Evolutionary conservation across 2,329 filamentous ascomycete genomes (phyloP).

Genomic region (Microsporum audouinii): DNA sequence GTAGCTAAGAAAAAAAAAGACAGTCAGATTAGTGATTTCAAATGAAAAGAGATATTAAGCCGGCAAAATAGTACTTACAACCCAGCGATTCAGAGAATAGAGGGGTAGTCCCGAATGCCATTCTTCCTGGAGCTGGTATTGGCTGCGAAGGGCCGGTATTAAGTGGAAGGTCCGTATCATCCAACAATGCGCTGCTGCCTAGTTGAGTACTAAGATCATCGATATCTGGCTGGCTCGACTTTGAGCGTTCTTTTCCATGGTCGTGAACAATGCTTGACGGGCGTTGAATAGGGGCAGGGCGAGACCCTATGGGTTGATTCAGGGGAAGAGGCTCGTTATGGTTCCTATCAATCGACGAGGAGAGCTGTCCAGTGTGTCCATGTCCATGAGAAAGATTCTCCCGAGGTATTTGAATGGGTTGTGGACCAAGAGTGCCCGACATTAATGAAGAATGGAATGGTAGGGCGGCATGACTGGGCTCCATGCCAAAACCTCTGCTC

Average conservation of each 20-base stretch:
- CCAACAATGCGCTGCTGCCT: slow-evolving; percentile 78
- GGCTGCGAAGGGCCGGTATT: slow-evolving; percentile 35
- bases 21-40: slow-evolving; percentile 16
- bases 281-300: slow-evolving; percentile 77
- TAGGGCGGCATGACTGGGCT: slow-evolving; percentile 32
- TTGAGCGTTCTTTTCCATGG: slow-evolving; percentile 31
- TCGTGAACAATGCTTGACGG: slow-evolving; percentile 59
- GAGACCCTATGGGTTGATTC: slow-evolving; percentile 58
- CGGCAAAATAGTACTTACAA: slow-evolving; percentile 22
- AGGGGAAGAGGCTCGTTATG: slow-evolving; percentile 49
- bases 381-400: slow-evolving; percentile 37
- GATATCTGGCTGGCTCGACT: slow-evolving; percentile 43
- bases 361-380: slow-evolving; percentile 62
- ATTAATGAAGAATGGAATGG: slow-evolving; percentile 35
- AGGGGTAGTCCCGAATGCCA: slow-evolving; percentile 32
- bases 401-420: slow-evolving; percentile 18
- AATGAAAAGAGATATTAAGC: slow-evolving; percentile 5
- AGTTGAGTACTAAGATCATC: slow-evolving; percentile 68
- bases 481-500: slow-evolving; percentile 44
- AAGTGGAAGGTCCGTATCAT: slow-evolving; percentile 60
- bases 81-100: slow-evolving; percentile 35
- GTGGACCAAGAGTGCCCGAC: slow-evolving; percentile 24
- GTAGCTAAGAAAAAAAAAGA: slow-evolving; percentile 16
- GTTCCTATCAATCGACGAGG: slow-evolving; percentile 48
- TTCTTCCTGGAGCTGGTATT: slow-evolving; percentile 32